Base-by-base conservation (phyloP, 2,329 filamentous ascomycete species). In the Reticulascus tulasneorum region DNA sequence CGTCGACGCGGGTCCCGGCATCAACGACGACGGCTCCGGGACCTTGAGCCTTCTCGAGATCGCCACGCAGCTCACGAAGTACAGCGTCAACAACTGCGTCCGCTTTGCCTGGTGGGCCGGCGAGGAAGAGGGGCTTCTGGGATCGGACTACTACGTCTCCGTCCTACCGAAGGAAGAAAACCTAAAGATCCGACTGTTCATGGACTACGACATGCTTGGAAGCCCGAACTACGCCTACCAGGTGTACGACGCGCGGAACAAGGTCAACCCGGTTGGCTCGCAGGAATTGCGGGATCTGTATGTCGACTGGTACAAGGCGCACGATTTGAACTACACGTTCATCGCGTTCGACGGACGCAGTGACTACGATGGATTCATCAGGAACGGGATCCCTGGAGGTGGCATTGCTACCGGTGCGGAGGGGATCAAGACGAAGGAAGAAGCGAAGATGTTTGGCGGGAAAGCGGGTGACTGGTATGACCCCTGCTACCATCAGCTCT, bases 331-430 rank as follows among this genome's bases (percentile, higher is more conserved):
- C 58, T 82, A 80, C 54, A 84, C 78, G 1, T 77, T 84, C 39
- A 85, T 85, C 19, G 75, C 78, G 3, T 91, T 93, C 47, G 82
- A 88, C 49, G 86, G 86, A 7, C 79, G 86, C 40, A 86, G 81
- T 45, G 86, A 93, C 59, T 91, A 91, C 50, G 83, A 81, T 33
- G 82, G 78, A 2, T 90, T 91, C 64, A 82, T 89, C 50, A 71
- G 77, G 23, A 71, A 76, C 37, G 82, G 82, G 4, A 87, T 90
- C 26, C 82, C 86, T 0, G 77, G 77, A 1, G 84, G 86, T 17
- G 86, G 86, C 20, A 77, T 90, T 42, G 84, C 84, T 36, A 88
- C 85, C 3, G 86, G 86, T 24, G 86, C 86, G 2, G 85, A 90
- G 59, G 82, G 75, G 10, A 58, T 86, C 62, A 90, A 89, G 75